Percentiles rank a stretch among this genome's conserved stretches.
Evolutionary conservation across 1,284 basidiomycete genomes (phyloP).

Genomic region (Grifola frondosa): DNA sequence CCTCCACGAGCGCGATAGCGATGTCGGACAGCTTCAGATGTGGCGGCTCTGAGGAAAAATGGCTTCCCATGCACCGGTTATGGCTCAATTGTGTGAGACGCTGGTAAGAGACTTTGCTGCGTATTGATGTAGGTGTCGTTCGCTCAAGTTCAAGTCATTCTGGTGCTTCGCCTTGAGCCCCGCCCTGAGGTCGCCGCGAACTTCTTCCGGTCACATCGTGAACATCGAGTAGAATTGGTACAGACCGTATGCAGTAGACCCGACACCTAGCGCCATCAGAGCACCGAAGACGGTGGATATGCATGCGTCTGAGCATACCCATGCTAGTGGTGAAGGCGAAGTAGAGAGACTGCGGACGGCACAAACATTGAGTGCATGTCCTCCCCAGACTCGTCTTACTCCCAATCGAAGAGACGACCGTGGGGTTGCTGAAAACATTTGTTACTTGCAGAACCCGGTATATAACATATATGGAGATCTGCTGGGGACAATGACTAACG

Average conservation of each 20-base stretch:
- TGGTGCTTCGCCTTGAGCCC: slow-evolving; percentile 65
- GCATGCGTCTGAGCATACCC: slow-evolving; percentile 23
- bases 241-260: slow-evolving; percentile 52
- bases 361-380: too few relatives aligned
- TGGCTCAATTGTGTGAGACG: too few relatives aligned
- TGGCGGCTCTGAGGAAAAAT: slow-evolving; percentile 56
- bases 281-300: slow-evolving; percentile 48
- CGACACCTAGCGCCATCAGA: slow-evolving; percentile 48
- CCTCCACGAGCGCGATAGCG: slow-evolving; percentile 61
- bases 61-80: slow-evolving; percentile 66
- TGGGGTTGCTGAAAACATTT: too few relatives aligned
- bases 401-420: too few relatives aligned
- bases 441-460: too few relatives aligned
- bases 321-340: not conserved
- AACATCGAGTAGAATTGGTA: slow-evolving; percentile 62
- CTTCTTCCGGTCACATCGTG: slow-evolving; percentile 63
- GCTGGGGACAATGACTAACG: too few relatives aligned
- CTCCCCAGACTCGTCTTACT: too few relatives aligned
- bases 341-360: too few relatives aligned
- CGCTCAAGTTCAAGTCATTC: slow-evolving; percentile 56
- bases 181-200: slow-evolving; percentile 61
- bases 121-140: slow-evolving; percentile 55
- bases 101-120: too few relatives aligned
- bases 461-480: too few relatives aligned
- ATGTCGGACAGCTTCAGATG: slow-evolving; percentile 72